Evolutionary conservation across 2,329 filamentous ascomycete genomes (phyloP).

Genomic region (Dactylellina haptotyla): DNA sequence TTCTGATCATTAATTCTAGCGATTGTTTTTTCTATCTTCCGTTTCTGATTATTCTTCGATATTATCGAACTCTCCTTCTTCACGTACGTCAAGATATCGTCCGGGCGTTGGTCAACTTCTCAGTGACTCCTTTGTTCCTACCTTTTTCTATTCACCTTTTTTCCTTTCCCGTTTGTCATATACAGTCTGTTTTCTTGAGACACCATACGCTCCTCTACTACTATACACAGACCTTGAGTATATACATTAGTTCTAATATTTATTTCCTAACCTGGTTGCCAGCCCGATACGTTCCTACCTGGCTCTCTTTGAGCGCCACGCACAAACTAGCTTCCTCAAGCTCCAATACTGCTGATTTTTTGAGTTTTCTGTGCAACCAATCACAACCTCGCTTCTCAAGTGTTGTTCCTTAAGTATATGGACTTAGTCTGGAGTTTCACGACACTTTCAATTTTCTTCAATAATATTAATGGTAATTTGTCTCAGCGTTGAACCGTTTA

Average conservation of each 20-base stretch:
- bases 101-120: constrained; percentile 10
- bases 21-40: constrained; percentile 16
- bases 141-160: not conserved
- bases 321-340: no score
- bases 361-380: no score
- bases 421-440: no score
- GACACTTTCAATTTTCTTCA: no score
- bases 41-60: constrained; percentile 11
- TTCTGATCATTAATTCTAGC: constrained; percentile 50
- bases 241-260: constrained; percentile 52
- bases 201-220: constrained; percentile 10
- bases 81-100: constrained; percentile 38
- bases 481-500: no score
- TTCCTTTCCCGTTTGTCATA: constrained; percentile 29
- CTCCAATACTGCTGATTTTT: no score
- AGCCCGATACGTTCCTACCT: not conserved
- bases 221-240: constrained; percentile 43
- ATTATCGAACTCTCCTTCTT: constrained; percentile 9
- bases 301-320: no score
- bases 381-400: no score
- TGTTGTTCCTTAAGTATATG: no score
- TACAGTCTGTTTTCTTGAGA: constrained; percentile 18
- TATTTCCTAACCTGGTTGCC: constrained; percentile 22
- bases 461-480: no score
- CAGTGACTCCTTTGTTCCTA: not conserved